Evolutionary conservation across 192 early-diverging fungal species (phyloP).

Genomic region (Coemansia umbellata): DNA sequence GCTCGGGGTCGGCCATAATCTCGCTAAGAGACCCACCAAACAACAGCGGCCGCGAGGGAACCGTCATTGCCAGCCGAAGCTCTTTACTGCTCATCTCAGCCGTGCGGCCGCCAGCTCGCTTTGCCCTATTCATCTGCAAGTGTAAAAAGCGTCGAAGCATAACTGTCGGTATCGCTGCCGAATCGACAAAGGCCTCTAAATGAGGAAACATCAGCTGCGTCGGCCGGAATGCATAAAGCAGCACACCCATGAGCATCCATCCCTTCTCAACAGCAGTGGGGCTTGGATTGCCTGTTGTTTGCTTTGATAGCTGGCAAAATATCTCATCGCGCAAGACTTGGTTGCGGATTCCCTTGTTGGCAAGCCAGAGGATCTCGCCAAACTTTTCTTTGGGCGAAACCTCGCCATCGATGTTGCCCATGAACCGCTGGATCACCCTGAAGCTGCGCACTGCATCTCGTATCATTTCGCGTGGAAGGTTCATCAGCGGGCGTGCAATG

Average conservation of each 20-base stretch:
- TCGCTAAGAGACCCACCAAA: conserved; percentile 88
- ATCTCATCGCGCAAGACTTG: conserved; percentile 88
- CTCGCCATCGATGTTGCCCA: conserved; percentile 61
- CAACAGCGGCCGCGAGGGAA: conserved; percentile 78
- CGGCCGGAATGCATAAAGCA: conserved; percentile 85
- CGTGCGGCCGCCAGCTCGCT: conserved; percentile 77
- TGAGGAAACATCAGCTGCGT: conserved; percentile 86
- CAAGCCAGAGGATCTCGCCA: conserved; percentile 69
- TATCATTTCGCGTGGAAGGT: conserved; percentile 73
- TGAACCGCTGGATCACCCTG: conserved; percentile 76
- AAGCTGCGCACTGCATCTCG: conserved; percentile 87
- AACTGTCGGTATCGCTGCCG: conserved; percentile 15
- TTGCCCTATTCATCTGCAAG: conserved; percentile 66
- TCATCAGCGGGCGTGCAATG: conserved; percentile 74
- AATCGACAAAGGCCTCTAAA: conserved; percentile 66
- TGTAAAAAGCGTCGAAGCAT: conserved; percentile 27
- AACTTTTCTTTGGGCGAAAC: conserved; percentile 35
- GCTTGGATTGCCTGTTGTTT: conserved; percentile 72
- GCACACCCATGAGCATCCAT: conserved; percentile 80
- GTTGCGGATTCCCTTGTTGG: conserved; percentile 70
- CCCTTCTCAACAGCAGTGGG: conserved; percentile 62
- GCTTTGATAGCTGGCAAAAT: conserved; percentile 91
- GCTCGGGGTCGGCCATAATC: conserved; percentile 62
- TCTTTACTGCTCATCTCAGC: conserved; percentile 63
- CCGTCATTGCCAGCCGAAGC: conserved; percentile 64